phyloP scores from a whole-genome alignment of 2,329 filamentous ascomycete species.

The Apiospora saccharicola region DNA sequence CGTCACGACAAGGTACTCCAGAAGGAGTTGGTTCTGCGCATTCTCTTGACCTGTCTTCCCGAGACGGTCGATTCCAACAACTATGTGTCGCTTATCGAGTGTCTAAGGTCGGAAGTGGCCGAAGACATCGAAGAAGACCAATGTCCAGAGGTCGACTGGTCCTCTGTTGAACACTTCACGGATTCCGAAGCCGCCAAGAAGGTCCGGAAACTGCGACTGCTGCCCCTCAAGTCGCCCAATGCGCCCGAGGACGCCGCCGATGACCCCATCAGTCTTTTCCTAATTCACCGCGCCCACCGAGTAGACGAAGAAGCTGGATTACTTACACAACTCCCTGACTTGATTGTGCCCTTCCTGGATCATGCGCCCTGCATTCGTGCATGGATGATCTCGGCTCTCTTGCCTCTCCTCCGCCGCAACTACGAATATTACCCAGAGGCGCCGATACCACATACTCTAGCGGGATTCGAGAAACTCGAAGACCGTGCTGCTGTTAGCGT shows the following conservation, averaged over 20 bases:
- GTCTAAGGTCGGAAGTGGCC: conserved; percentile 52
- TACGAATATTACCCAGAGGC: conserved; percentile 71
- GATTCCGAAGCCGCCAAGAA: conserved; percentile 71
- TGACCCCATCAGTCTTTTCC: conserved; percentile 68
- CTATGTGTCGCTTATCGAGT: conserved; percentile 68
- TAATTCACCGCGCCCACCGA: conserved; percentile 71
- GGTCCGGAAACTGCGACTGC: conserved; percentile 68
- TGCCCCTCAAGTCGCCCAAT: conserved; percentile 61
- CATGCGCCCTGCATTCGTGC: conserved; percentile 66
- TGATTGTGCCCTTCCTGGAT: conserved; percentile 73
- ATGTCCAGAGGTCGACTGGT: conserved; percentile 58
- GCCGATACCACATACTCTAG: conserved; percentile 59
- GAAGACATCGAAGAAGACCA: conserved; percentile 51
- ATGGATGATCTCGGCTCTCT: conserved; percentile 73
- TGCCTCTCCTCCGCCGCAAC: conserved; percentile 74
- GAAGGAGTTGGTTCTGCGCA: conserved; percentile 71
- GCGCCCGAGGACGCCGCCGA: conserved; percentile 55
- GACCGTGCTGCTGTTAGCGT: conserved; percentile 66
- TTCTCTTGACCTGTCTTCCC: conserved; percentile 80
- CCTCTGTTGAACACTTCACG: conserved; percentile 63
- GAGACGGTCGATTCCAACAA: conserved; percentile 70
- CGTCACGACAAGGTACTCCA: conserved; percentile 63
- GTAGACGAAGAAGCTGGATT: conserved; percentile 79
- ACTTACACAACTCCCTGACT: conserved; percentile 69
- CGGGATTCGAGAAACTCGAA: conserved; percentile 68